Evolutionary conservation across 768 basidiomycete genomes (phyloP).

Genomic region (Kwoniella newhampshirensis): DNA sequence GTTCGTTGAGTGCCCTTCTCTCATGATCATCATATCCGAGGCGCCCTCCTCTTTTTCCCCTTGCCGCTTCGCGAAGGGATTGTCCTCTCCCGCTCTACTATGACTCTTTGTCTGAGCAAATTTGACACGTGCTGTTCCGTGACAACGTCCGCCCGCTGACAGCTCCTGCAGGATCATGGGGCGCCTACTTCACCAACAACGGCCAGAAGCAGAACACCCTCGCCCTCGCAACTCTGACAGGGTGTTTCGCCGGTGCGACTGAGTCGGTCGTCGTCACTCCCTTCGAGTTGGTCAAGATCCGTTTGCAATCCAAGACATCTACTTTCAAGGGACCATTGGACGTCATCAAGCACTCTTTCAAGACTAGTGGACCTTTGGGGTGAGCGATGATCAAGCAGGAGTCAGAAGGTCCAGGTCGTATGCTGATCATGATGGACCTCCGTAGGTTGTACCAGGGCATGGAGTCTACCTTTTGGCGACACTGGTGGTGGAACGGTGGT

Average conservation of each 20-base stretch:
- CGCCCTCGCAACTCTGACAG: slow-evolving; percentile 80
- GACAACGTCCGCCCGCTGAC: slow-evolving; percentile 1
- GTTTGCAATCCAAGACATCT: slow-evolving; percentile 88
- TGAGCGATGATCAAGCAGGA: slow-evolving; percentile 22
- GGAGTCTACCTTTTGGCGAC: slow-evolving; percentile 95
- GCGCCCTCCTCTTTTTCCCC: background rate
- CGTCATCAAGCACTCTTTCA: slow-evolving; percentile 76
- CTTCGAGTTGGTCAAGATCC: slow-evolving; percentile 69
- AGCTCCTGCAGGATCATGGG: slow-evolving; percentile 94
- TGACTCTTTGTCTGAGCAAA: too few relatives aligned
- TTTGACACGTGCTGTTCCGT: too few relatives aligned
- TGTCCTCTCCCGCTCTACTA: too few relatives aligned
- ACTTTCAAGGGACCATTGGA: slow-evolving; percentile 89
- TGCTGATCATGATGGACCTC: background rate
- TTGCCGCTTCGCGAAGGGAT: too few relatives aligned
- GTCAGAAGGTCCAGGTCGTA: background rate
- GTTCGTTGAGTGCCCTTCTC: slow-evolving; percentile 58
- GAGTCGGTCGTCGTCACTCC: slow-evolving; percentile 89
- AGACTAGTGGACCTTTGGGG: slow-evolving; percentile 76
- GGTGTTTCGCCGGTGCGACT: slow-evolving; percentile 90
- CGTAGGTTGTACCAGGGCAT: slow-evolving; percentile 80
- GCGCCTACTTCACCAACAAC: slow-evolving; percentile 57
- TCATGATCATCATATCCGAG: background rate
- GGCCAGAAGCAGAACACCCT: slow-evolving; percentile 87
- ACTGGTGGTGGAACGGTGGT: slow-evolving; percentile 64